Evolutionary conservation across 164 flowering plant species (phyloP), one percentile per base, ranked within the genome.

Genomic region (Paratinospora sagittata): DNA sequence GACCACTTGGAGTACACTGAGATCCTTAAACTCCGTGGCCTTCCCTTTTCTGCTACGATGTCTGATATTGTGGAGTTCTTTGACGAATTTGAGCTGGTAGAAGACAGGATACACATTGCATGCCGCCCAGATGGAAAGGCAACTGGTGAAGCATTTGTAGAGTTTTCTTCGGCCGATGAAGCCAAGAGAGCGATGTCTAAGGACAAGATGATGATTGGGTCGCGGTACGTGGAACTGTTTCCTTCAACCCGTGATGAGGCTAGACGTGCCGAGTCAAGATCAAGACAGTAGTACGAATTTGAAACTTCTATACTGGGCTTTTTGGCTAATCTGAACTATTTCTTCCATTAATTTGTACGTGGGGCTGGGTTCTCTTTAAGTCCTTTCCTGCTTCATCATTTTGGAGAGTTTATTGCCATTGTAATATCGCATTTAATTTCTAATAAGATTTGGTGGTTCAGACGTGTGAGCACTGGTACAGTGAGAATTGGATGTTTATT

Each of bases 121-220:
- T 82, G 86, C 70, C 86, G 93, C 17, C 80, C 88, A 1, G 98
- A 94, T 80, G 98, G 98, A 65, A 92, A 86, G 69, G 88, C 91
- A 27, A 91, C 97, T 0, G 98, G 98, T 49, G 98, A 94, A 78
- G 97, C 96, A 0, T 94, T 73, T 77, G 97, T 90, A 66, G 97
- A 90, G 84, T 90, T 94, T 84, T 80, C 64, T 65, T 90, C 97
- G 23, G 85, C 82, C 23, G 94, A 90, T 43, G 97, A 89, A 76
- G 94, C 96, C 21, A 90, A 82, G 81, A 83, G 76, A 70, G 97
- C 97, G 2, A 92, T 94, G 96, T 17, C 80, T 78, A 90, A 89
- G 81, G 97, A 94, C 81, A 90, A 86, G 87, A 89, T 83, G 94
- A 81, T 82, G 27, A 87, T 93, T 14, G 96, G 97, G 3, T 83